Percentiles rank a stretch among this genome's conserved stretches.
Evolutionary conservation across 352 stramenopile genomes (phyloP).

Genomic region (Pythium dissimile): DNA sequence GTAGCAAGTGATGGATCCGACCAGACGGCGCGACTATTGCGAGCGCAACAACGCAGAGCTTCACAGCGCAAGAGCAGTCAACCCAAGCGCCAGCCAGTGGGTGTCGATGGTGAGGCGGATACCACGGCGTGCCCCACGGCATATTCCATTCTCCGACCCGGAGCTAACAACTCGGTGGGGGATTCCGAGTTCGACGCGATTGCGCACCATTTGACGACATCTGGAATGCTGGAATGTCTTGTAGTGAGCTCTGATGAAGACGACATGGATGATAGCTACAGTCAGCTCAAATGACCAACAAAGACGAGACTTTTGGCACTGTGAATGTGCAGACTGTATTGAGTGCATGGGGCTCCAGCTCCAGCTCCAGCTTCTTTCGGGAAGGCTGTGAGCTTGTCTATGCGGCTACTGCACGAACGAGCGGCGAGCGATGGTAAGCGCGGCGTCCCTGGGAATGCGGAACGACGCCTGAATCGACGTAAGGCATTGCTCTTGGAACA

Average conservation of each 20-base stretch:
- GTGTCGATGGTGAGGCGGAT: no score
- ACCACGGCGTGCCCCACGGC: no score
- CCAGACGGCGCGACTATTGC: no score
- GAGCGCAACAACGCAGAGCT: no score
- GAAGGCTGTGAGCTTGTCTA: no score
- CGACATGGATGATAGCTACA: constrained; percentile 16
- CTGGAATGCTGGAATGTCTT: constrained; percentile 23
- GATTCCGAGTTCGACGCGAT: constrained; percentile 43
- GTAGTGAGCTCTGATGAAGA: constrained; percentile 34
- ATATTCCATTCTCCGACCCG: no score
- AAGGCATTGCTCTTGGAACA: constrained; percentile 78
- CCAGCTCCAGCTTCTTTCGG: no score
- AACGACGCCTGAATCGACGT: constrained; percentile 67
- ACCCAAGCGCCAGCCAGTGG: background rate
- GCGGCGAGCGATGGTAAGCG: constrained; percentile 46
- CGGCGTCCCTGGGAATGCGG: constrained; percentile 55
- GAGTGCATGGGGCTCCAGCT: background rate
- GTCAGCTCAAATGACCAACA: constrained; percentile 13
- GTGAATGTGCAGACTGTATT: background rate
- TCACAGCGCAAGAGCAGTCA: background rate
- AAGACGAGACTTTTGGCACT: background rate
- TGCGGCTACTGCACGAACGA: constrained; percentile 20
- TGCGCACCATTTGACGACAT: constrained; percentile 28
- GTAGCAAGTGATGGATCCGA: no score
- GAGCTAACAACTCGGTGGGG: constrained; percentile 11